Evolutionary conservation across 2,329 filamentous ascomycete genomes (phyloP).

Genomic region (Penicillium sp.): DNA sequence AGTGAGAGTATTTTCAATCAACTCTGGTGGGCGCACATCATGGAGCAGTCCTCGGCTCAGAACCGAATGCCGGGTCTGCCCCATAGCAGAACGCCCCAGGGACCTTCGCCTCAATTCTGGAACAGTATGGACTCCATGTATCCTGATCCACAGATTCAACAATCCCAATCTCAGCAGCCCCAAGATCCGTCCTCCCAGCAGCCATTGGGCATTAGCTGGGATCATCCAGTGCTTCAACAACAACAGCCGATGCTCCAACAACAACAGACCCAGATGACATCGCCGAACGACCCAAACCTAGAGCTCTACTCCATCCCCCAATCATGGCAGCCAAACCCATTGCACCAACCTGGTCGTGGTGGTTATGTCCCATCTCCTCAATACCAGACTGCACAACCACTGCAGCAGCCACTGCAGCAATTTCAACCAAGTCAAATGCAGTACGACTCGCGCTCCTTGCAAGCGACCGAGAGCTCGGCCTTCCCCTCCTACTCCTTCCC

Average conservation of each 20-base stretch:
- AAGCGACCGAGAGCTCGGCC: slow-evolving; percentile 29
- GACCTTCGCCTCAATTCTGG: slow-evolving; percentile 37
- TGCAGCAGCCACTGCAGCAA: slow-evolving; percentile 31
- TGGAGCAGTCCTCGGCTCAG: slow-evolving; percentile 37
- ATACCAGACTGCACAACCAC: slow-evolving; percentile 26
- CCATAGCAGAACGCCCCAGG: slow-evolving; percentile 25
- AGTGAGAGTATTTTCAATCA: not conserved
- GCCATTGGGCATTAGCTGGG: slow-evolving; percentile 37
- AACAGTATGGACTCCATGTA: slow-evolving; percentile 36
- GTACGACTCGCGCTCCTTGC: slow-evolving; percentile 30
- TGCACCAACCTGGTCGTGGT: slow-evolving; percentile 33
- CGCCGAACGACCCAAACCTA: slow-evolving; percentile 30
- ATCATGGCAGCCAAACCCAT: slow-evolving; percentile 33
- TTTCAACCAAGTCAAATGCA: slow-evolving; percentile 32
- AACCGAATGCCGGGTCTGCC: slow-evolving; percentile 31
- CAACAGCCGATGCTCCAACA: slow-evolving; percentile 29
- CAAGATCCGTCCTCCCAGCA: slow-evolving; percentile 22
- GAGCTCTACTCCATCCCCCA: slow-evolving; percentile 35
- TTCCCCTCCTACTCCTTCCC: slow-evolving; percentile 36
- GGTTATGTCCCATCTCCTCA: slow-evolving; percentile 26
- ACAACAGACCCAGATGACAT: slow-evolving; percentile 24
- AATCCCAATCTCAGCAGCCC: slow-evolving; percentile 23
- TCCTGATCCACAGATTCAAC: slow-evolving; percentile 28
- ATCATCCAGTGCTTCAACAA: slow-evolving; percentile 37
- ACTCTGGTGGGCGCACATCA: slow-evolving; percentile 17